phyloP scores from a whole-genome alignment of 2,329 filamentous ascomycete genomes.

The Hypomyces perniciosus region DNA sequence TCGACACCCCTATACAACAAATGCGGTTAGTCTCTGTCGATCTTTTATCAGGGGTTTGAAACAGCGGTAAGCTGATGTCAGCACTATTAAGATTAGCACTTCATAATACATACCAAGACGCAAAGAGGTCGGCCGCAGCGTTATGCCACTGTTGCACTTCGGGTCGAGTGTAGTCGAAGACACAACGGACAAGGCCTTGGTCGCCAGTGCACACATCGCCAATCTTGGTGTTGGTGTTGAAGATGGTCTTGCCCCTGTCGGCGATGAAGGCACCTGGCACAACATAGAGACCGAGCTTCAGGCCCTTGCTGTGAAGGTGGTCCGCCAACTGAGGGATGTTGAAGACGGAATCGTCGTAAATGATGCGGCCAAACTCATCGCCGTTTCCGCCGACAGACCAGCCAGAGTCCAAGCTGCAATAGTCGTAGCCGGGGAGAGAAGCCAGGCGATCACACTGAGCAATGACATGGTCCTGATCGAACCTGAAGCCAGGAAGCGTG shows the following conservation, averaged over 20 bases:
- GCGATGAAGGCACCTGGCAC: slow-evolving; percentile 17
- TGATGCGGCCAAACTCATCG: slow-evolving; percentile 16
- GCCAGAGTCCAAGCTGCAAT: slow-evolving; percentile 18
- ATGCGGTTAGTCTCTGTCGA: neutral
- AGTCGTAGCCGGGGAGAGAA: slow-evolving; percentile 11
- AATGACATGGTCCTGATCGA: slow-evolving; percentile 16
- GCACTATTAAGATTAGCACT: neutral
- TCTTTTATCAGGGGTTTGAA: neutral
- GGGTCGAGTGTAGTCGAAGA: slow-evolving; percentile 14
- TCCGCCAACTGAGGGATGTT: slow-evolving; percentile 15
- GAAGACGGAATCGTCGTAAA: slow-evolving; percentile 14
- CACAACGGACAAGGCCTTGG: slow-evolving; percentile 16
- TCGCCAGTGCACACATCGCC: slow-evolving; percentile 15
- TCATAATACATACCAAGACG: slow-evolving; percentile 12
- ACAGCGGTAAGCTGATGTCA: neutral
- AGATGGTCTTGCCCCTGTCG: slow-evolving; percentile 16
- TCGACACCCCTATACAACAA: slow-evolving; percentile 13
- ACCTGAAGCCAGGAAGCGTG: slow-evolving; percentile 10
- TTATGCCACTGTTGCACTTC: slow-evolving; percentile 17
- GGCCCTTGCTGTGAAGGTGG: slow-evolving; percentile 15
- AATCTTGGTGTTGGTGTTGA: slow-evolving; percentile 14
- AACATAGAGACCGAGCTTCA: slow-evolving; percentile 16
- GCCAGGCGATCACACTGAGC: slow-evolving; percentile 15
- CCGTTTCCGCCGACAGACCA: slow-evolving; percentile 18
- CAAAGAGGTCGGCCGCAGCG: slow-evolving; percentile 15